These are phyloP conservation scores for Apophysomyces variabilis DNA, from an alignment of 371 early-diverging fungal species.

Conservation along the genomic window DNA sequence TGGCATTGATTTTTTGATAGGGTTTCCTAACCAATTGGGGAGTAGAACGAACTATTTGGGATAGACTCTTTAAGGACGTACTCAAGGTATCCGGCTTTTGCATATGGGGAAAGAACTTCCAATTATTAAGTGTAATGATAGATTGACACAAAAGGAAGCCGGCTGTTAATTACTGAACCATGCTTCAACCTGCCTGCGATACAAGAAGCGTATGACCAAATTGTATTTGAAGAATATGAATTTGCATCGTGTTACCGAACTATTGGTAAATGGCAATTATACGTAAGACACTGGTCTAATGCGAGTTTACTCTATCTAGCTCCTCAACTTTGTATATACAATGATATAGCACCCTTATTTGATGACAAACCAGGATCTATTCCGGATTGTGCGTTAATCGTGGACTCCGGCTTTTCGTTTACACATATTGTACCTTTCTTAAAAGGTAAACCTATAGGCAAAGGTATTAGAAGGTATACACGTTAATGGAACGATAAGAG, in stretches of 20 bases:
- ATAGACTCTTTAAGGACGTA: conserved; percentile 67
- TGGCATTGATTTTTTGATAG: conserved; percentile 27
- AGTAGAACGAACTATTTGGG: conserved; percentile 79
- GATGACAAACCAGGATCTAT: conserved; percentile 45
- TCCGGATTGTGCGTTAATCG: conserved; percentile 72
- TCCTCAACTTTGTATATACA: conserved; percentile 51
- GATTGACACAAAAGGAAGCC: conserved; percentile 67
- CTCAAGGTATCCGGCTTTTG: conserved; percentile 42
- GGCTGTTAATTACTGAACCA: conserved; percentile 80
- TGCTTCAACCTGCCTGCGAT: conserved; percentile 77
- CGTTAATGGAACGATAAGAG: too few species aligned
- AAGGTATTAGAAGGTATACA: conserved; percentile 54
- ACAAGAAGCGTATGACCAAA: conserved; percentile 77
- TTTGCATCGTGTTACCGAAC: conserved; percentile 69
- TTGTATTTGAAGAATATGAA: conserved; percentile 85
- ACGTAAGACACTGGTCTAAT: not conserved
- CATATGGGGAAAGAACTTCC: not conserved
- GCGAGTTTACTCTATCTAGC: conserved; percentile 14
- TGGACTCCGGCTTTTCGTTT: conserved; percentile 85
- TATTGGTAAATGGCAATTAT: conserved; percentile 39
- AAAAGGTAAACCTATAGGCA: conserved; percentile 57
- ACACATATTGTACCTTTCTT: conserved; percentile 81
- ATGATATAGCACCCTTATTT: conserved; percentile 57
- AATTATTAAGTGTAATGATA: conserved; percentile 18
- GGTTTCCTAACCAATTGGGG: conserved; percentile 83